Conservation (phyloP, 345 rosid species). For the Aquilaria yunnanensis region DNA sequence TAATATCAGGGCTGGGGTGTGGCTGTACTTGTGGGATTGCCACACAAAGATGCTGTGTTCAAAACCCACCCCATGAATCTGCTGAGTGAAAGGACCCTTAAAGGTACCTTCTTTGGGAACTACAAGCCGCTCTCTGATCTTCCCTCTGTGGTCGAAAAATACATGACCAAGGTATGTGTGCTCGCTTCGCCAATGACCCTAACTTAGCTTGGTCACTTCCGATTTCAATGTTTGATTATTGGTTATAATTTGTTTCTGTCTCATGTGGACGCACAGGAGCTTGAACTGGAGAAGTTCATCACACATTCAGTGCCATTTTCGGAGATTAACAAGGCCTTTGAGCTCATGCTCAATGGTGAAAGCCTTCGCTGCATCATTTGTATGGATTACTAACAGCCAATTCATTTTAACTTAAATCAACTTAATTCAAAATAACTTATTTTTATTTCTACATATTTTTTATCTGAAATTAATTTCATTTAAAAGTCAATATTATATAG, state of each 20-base stretch:
- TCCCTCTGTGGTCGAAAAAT: slow-evolving; percentile 41
- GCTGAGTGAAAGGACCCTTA: slow-evolving; percentile 40
- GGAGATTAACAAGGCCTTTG: slow-evolving; percentile 44
- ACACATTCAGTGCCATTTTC: slow-evolving; percentile 34
- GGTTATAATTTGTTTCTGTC: neutral
- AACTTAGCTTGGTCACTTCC: neutral
- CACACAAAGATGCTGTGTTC: slow-evolving; percentile 40
- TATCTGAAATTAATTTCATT: no score
- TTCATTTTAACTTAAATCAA: neutral
- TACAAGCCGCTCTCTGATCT: slow-evolving; percentile 47
- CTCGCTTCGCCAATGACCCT: no score
- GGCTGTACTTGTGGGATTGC: slow-evolving; percentile 46
- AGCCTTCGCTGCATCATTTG: slow-evolving; percentile 41
- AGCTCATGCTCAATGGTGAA: slow-evolving; percentile 36
- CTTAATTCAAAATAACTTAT: no score
- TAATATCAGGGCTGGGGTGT: slow-evolving; percentile 48
- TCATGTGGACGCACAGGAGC: slow-evolving; percentile 17
- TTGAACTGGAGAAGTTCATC: slow-evolving; percentile 42
- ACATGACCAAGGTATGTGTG: slow-evolving; percentile 39
- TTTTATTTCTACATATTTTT: no score
- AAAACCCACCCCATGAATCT: slow-evolving; percentile 44
- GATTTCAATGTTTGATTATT: neutral
- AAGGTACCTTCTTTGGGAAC: slow-evolving; percentile 57
- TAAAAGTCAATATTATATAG: no score
- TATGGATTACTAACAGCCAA: slow-evolving; percentile 18